Evolutionary conservation across 2,329 filamentous ascomycete genomes (phyloP).

Genomic region (Aspergillus aculeatus): DNA sequence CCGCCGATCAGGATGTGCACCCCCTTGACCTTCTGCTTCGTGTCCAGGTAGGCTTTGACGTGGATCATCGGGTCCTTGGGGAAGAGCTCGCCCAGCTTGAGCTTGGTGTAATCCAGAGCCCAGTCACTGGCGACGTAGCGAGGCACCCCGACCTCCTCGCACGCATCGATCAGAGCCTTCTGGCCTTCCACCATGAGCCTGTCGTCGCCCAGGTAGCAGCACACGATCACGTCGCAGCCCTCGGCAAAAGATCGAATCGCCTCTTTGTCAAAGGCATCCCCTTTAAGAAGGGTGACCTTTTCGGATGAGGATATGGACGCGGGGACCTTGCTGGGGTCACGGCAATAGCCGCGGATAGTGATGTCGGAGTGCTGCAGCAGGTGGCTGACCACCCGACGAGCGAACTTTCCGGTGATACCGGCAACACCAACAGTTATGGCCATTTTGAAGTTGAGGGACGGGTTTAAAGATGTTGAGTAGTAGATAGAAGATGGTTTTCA

Average conservation of each 20-base stretch:
- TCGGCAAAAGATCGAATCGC: constrained; percentile 27
- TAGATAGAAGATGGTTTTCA: not conserved
- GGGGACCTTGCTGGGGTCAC: constrained; percentile 29
- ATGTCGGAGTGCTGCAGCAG: constrained; percentile 28
- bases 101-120: constrained; percentile 38
- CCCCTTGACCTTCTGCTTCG: constrained; percentile 38
- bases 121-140: constrained; percentile 46
- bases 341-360: constrained; percentile 29
- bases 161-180: constrained; percentile 44
- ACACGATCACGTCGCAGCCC: constrained; percentile 40
- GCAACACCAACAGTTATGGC: constrained; percentile 28
- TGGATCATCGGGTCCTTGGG: constrained; percentile 44
- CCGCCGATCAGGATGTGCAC: constrained; percentile 43
- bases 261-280: constrained; percentile 24
- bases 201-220: constrained; percentile 42
- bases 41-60: constrained; percentile 40
- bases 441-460: not conserved
- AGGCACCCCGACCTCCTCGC: constrained; percentile 33
- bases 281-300: constrained; percentile 23
- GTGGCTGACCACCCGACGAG: constrained; percentile 25
- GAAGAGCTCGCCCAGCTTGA: constrained; percentile 37
- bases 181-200: constrained; percentile 45
- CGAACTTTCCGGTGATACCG: constrained; percentile 38
- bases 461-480: not conserved
- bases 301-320: constrained; percentile 13